These are phyloP conservation scores for Rutstroemia sp. DNA, from an alignment of 2,329 filamentous ascomycete species.

Conservation along the genomic window DNA sequence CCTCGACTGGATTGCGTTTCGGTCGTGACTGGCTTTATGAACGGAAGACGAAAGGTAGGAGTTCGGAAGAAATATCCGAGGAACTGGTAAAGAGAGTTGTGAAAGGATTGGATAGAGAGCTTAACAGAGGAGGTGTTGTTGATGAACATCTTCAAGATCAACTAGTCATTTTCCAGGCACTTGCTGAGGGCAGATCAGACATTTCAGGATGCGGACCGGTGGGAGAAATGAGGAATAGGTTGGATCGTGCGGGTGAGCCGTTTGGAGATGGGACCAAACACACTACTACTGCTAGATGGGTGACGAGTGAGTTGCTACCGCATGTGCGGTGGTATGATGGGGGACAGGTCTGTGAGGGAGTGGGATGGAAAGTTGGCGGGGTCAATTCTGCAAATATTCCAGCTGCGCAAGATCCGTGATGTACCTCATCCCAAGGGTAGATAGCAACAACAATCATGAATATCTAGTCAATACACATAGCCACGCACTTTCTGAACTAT, in stretches of 20 bases:
- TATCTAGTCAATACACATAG: too few species aligned
- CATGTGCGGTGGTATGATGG: constrained; percentile 42
- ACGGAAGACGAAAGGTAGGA: constrained; percentile 31
- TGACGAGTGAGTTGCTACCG: constrained; percentile 44
- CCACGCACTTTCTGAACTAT: too few species aligned
- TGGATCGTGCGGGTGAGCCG: constrained; percentile 40
- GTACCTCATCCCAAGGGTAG: too few species aligned
- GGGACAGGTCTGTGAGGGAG: constrained; percentile 43
- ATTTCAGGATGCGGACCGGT: constrained; percentile 13
- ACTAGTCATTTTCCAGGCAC: constrained; percentile 50
- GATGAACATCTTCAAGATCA: constrained; percentile 56
- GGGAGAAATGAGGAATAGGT: constrained; percentile 15
- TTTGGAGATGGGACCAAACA: constrained; percentile 52
- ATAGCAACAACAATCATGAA: too few species aligned
- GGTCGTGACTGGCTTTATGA: constrained; percentile 41
- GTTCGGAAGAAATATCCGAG: constrained; percentile 25
- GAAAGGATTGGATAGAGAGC: constrained; percentile 38
- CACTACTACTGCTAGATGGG: constrained; percentile 53
- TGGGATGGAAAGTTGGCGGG: constrained; percentile 26
- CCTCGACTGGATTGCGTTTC: constrained; percentile 38
- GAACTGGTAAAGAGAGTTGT: constrained; percentile 41
- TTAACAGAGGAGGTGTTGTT: constrained; percentile 38
- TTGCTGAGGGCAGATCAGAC: constrained; percentile 43
- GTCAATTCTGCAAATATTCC: not conserved
- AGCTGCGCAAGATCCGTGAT: not conserved